These are phyloP conservation scores for Amoebophrya sp. DNA, from an alignment of 169 alveolate species.

Conservation along the genomic window DNA sequence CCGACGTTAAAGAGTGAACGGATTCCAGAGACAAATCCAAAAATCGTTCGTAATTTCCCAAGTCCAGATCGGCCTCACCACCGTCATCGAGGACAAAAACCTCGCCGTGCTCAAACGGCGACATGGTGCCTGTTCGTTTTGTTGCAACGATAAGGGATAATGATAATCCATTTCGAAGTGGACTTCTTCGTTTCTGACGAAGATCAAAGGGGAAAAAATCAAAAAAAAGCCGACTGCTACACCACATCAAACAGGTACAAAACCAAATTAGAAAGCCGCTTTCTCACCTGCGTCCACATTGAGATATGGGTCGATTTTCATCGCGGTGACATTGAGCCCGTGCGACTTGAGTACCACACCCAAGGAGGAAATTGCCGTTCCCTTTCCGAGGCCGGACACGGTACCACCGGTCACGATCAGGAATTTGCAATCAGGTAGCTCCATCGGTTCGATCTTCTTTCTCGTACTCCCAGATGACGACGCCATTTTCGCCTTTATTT, in stretches of 20 bases:
- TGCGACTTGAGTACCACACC: conserved; percentile 80
- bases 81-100: conserved; percentile 92
- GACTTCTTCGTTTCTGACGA: neutral
- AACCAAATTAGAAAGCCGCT: no score
- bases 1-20: conserved; percentile 86
- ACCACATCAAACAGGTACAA: no score
- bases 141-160: conserved; percentile 36
- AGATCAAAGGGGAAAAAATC: no score
- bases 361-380: conserved; percentile 83
- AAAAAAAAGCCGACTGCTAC: no score
- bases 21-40: conserved; percentile 70
- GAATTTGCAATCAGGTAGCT: conserved; percentile 59
- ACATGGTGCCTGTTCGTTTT: conserved; percentile 96
- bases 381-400: conserved; percentile 92
- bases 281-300: conserved; percentile 55
- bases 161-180: neutral
- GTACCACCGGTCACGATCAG: conserved; percentile 90
- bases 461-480: no score
- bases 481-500: no score
- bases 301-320: conserved; percentile 94
- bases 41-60: conserved; percentile 96
- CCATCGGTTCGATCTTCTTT: no score
- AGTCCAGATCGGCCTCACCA: conserved; percentile 94
- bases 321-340: conserved; percentile 81
- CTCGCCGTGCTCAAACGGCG: conserved; percentile 96